These are phyloP conservation scores for Paracoccidioides lutzii DNA, from an alignment of 2,329 filamentous ascomycete species.

Conservation along the genomic window DNA sequence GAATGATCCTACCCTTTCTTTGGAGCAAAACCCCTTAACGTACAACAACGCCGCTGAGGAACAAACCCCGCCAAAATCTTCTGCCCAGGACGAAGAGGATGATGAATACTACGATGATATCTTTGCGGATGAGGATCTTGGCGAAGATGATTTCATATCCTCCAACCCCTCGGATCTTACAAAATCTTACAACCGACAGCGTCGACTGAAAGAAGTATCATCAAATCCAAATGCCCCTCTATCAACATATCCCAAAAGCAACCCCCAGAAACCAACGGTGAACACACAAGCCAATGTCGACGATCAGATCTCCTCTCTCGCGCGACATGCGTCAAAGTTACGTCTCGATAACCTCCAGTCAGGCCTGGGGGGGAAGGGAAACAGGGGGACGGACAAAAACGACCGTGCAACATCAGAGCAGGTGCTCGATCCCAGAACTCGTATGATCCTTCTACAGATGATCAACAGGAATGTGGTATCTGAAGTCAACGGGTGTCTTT, in stretches of 20 bases:
- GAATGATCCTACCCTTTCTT: neutral
- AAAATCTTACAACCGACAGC: slow-evolving; percentile 79
- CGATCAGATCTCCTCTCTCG: slow-evolving; percentile 75
- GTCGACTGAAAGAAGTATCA: slow-evolving; percentile 47
- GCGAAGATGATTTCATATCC: slow-evolving; percentile 44
- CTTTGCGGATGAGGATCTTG: slow-evolving; percentile 39
- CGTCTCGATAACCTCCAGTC: slow-evolving; percentile 54
- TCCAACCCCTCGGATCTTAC: slow-evolving; percentile 56
- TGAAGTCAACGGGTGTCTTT: slow-evolving; percentile 88
- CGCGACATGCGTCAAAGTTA: slow-evolving; percentile 76
- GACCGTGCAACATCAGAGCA: slow-evolving; percentile 91
- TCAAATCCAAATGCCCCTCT: slow-evolving; percentile 38
- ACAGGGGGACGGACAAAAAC: slow-evolving; percentile 54
- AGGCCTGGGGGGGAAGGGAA: slow-evolving; percentile 38
- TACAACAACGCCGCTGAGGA: slow-evolving; percentile 15
- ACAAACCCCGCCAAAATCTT: slow-evolving; percentile 23
- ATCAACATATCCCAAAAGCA: slow-evolving; percentile 53
- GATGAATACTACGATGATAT: slow-evolving; percentile 52
- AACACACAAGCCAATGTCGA: slow-evolving; percentile 72
- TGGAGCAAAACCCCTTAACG: neutral
- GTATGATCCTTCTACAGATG: slow-evolving; percentile 92
- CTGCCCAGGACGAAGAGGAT: slow-evolving; percentile 39
- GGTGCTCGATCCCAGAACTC: slow-evolving; percentile 82
- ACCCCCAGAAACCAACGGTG: slow-evolving; percentile 63
- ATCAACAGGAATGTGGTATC: slow-evolving; percentile 83